Evolutionary conservation across 2,329 filamentous ascomycete species (phyloP).

Genomic region (Chalara sp.): DNA sequence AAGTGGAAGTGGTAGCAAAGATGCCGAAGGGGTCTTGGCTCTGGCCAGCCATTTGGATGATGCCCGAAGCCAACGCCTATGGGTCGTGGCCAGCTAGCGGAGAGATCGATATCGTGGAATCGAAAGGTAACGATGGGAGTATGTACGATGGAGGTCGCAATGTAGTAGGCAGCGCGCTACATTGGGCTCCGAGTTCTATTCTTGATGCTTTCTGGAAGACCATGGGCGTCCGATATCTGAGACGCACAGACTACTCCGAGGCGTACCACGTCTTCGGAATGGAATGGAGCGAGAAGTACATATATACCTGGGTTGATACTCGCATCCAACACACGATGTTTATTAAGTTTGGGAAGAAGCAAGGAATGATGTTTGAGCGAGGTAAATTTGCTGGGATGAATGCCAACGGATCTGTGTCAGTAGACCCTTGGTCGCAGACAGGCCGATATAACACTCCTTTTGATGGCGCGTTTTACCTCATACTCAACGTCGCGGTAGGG

Average conservation of each 20-base stretch:
- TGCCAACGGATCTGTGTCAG: not conserved
- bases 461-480: constrained; percentile 44
- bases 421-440: constrained; percentile 2
- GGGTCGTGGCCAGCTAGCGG: constrained; percentile 44
- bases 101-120: constrained; percentile 47
- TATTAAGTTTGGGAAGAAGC: constrained; percentile 20
- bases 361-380: constrained; percentile 26
- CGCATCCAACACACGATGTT: constrained; percentile 33
- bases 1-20: constrained; percentile 46
- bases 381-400: constrained; percentile 31
- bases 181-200: constrained; percentile 36
- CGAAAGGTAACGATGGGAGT: constrained; percentile 36
- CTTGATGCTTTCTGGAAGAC: constrained; percentile 20
- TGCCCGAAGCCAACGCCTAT: constrained; percentile 40
- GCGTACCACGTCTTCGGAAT: constrained; percentile 45
- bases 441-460: constrained; percentile 37
- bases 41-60: constrained; percentile 44
- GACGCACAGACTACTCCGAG: constrained; percentile 33
- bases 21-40: constrained; percentile 48
- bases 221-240: constrained; percentile 15
- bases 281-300: constrained; percentile 45
- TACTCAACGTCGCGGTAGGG: constrained; percentile 45
- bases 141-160: not conserved
- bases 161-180: constrained; percentile 12
- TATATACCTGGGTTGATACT: constrained; percentile 46